Evolutionary conservation across 768 basidiomycete genomes (phyloP), one percentile per base, ranked within the genome.

Genomic region (Leccinum rimulosum): DNA sequence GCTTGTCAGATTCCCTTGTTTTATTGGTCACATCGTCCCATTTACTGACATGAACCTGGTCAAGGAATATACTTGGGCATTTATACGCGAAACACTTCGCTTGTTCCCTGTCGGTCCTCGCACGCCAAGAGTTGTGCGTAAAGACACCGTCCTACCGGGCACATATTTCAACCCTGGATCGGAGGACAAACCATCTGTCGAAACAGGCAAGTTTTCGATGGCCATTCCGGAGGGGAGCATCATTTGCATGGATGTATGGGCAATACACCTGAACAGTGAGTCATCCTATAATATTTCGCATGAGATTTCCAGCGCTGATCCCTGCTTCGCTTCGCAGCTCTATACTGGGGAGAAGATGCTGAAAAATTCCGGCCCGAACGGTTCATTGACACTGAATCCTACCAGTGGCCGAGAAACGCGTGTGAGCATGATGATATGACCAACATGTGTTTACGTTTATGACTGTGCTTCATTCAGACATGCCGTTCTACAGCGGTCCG

Each of bases 261-360:
- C 60, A 1, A 57, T 80, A 3, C 80, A 84, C 60, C 68, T 70
- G 67, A 84, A 79, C 62, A 74, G 82, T 83, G 58, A 55, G 79
- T 64, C 19, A 6, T 61, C 25, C 35, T 22, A 22, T 22, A 22
- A 22, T 22, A 22, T 28, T 36, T 40, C 43, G 31, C 2, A 22
- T 17, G 12, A 43, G 47, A 28, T 10, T 40, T 5, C 28, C 31
- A 40, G 14, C 2, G 28, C 15, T 56, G 1, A 54, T 14, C 49
- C 49, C 22, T 1, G 9, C 36, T 51, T 8, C 7, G 3, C 7
- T 1, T 11, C n/a, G 8, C 49, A 84, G 82, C 79, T 3, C 68
- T 80, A 17, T 74, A 80, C 50, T 83, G 82, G 82, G 82, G 82
- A 6, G 66, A 73, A 12, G 81, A 83, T 54, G 72, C 57, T 0